Evolutionary conservation across 192 early-diverging fungal genomes (phyloP), one percentile per base, ranked within the genome.

Genomic region (Coemansia sp.): DNA sequence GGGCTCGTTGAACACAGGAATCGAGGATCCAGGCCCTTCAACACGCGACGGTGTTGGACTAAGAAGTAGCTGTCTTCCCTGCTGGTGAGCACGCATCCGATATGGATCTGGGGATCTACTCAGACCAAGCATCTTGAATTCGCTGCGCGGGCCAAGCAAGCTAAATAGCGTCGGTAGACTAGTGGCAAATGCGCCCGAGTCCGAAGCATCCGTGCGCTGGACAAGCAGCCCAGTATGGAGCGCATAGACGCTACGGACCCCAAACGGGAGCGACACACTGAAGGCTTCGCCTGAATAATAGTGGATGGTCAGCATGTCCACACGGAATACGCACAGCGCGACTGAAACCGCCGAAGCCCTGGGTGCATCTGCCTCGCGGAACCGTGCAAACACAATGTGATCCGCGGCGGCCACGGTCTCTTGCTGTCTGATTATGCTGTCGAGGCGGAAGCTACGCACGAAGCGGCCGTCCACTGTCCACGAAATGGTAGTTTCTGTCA

Each of bases 51-150:
- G 77, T 4, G 68, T 60, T 5, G 77, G 71, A 14, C 77, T 73
- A 25, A 80, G 58, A 16, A 80, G 25, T 49, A 71, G 26, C 12
- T 52, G 31, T 19, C 44, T 60, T 41, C 50, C 27, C 9, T 38
- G 18, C 22, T 64, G 64, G 21, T 49, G 51, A 7, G 38, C 38
- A 23, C 50, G 34, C 24, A 56, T 38, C 16, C 56, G 57, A 27
- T 73, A 56, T 28, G 65, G 51, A 52, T 79, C 76, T 5, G 56
- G 41, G 4, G 63, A 32, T 0, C 64, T 64, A 25, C 65, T 62
- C 8, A 80, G 38, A 7, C 77, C 77, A 21, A 80, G 64, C 71
- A 80, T 71, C 41, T 62, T 81, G 27, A 81, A 81, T 54, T 81
- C 74, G 49, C 69, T 55, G 10, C 65, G 72, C 8, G 74, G 69